Evolutionary conservation across 148 eudicot species (phyloP), one percentile per base, ranked within the genome.

Genomic region (Rhododendron henanense): DNA sequence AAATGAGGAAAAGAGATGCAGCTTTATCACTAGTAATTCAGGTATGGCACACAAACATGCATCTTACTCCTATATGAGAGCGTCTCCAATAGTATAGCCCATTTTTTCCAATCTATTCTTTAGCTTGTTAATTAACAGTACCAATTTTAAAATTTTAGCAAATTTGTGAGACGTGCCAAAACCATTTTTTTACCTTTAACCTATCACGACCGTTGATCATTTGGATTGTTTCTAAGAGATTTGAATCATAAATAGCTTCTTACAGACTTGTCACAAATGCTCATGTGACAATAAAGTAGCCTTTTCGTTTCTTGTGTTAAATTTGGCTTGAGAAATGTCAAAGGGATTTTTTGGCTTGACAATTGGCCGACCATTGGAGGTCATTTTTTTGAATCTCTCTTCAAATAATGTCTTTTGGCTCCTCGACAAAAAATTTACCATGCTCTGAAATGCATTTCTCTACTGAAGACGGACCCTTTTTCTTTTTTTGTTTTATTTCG

Each of bases 21-120:
- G 77, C 83, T 92, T 93, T 81, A 90, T 93, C 82, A 92, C 96
- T 31, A 82, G 90, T 19, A 93, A 88, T 90, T 93, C 96, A 88
- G 96, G 96, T 93, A 87, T 31, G 57, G n/a, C 8, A 78, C 25
- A 18, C 0, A 25, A n/a, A n/a, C 47, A 28, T 28, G 28, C 28
- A 6, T 47, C 1, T 23, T 5, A 18, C 6, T 6, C 45, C 6
- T 5, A 7, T 23, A 47, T n/a, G 14, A 51, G 16, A 51, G 55
- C 14, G 16, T 13, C 55, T 51, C 14, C 55, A 3, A 51, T 51
- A 10, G 55, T 13, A 51, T 51, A 51, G 15, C 16, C 4, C 55
- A 33, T 21, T 67, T 35, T 51, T 61, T 10, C 9, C 10, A 19
- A 57, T 57, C 6, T 18, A 16, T 18, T 57, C 21, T 57, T 57